These are phyloP conservation scores for Malus asiatica DNA, from an alignment of 306 rosid genomes.

Conservation along the genomic window DNA sequence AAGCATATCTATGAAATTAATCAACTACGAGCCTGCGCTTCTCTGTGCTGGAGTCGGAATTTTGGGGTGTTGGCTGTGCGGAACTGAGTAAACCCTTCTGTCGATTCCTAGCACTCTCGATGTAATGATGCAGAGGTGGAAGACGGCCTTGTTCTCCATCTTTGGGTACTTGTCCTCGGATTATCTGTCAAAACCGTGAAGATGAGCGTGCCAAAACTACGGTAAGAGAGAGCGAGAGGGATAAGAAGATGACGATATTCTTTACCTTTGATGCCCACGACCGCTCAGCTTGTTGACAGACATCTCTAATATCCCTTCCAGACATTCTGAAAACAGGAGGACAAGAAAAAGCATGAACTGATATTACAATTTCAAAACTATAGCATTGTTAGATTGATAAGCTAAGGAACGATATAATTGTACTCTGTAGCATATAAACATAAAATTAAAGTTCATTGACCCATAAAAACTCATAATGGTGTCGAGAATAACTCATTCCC, in stretches of 20 bases:
- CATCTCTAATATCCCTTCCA: constrained; percentile 88
- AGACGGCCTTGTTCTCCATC: constrained; percentile 28
- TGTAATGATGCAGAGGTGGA: constrained; percentile 38
- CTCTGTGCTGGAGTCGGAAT: constrained; percentile 1
- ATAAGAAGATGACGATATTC: neutral
- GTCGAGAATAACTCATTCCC: no score
- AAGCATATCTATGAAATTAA: neutral
- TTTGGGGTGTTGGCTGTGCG: neutral
- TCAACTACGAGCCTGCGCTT: constrained; percentile 19
- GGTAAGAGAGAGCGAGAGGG: neutral
- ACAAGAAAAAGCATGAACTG: neutral
- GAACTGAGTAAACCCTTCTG: constrained; percentile 23
- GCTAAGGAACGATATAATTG: neutral
- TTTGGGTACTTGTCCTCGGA: constrained; percentile 36
- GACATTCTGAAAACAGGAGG: constrained; percentile 51
- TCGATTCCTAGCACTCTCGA: constrained; percentile 29
- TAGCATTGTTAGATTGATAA: neutral
- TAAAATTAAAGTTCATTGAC: no score
- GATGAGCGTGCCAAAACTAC: neutral
- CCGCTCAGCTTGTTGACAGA: constrained; percentile 91
- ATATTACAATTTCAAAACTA: neutral
- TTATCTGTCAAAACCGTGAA: constrained; percentile 46
- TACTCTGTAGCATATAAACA: neutral
- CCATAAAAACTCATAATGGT: no score
- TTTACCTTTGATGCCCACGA: constrained; percentile 88